These are phyloP conservation scores for Termitomyces sp. DNA, from an alignment of 768 basidiomycete species.

Conservation along the genomic window DNA sequence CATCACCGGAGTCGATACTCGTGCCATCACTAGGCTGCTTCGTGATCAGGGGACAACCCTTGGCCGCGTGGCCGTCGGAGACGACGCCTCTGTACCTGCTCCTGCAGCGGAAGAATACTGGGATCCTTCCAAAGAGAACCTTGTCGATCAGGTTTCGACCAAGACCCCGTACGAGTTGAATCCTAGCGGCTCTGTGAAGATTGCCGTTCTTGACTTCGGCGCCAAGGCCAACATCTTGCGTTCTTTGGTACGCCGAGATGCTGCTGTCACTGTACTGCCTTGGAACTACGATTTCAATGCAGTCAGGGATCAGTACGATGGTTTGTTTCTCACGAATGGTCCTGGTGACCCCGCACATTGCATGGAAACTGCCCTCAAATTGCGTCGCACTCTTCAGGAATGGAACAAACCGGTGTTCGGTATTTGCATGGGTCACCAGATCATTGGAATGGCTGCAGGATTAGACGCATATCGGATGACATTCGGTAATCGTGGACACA, in stretches of 20 bases:
- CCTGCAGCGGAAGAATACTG: slow-evolving; percentile 78
- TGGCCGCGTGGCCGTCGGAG: slow-evolving; percentile 83
- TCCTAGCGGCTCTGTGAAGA: slow-evolving; percentile 80
- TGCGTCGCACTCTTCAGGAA: slow-evolving; percentile 79
- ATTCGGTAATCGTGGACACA: slow-evolving; percentile 99
- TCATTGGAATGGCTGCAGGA: slow-evolving; percentile 97
- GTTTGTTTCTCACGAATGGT: slow-evolving; percentile 94
- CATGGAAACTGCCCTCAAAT: slow-evolving; percentile 77
- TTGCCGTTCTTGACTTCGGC: slow-evolving; percentile 96
- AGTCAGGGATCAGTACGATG: slow-evolving; percentile 88
- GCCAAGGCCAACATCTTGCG: slow-evolving; percentile 97
- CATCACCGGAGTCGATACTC: slow-evolving; percentile 96
- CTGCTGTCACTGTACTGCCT: slow-evolving; percentile 91
- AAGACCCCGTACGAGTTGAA: slow-evolving; percentile 83
- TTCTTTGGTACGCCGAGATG: slow-evolving; percentile 86
- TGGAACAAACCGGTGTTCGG: slow-evolving; percentile 96
- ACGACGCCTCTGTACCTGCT: slow-evolving; percentile 56
- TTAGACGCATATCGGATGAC: slow-evolving; percentile 97
- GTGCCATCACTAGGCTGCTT: slow-evolving; percentile 89
- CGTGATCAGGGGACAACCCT: slow-evolving; percentile 98
- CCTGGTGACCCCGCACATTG: slow-evolving; percentile 93
- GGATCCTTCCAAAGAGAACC: slow-evolving; percentile 91
- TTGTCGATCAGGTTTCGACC: slow-evolving; percentile 92
- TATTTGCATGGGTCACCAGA: slow-evolving; percentile 99
- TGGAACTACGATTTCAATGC: slow-evolving; percentile 98